Conservation (phyloP, 352 stramenopile species). For the Pythium volutum region DNA sequence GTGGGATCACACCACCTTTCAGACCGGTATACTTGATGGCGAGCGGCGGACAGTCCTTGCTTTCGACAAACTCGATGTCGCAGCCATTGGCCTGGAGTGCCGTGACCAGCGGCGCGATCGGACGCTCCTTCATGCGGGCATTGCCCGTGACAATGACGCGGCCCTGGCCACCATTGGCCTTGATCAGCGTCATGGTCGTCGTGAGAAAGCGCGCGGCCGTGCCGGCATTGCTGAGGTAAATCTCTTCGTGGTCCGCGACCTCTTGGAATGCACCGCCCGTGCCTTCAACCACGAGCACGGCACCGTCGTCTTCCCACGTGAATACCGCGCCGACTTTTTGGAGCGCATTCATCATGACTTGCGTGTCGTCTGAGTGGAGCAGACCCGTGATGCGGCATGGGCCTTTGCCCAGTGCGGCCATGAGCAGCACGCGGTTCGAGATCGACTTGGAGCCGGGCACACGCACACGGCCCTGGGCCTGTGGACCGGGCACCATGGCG, state of each 20-base stretch:
- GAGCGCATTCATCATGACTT: slow-evolving; percentile 97
- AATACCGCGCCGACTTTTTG: slow-evolving; percentile 88
- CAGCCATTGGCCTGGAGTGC: slow-evolving; percentile 90
- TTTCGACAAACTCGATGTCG: slow-evolving; percentile 64
- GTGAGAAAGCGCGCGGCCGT: slow-evolving; percentile 95
- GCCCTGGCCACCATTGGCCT: slow-evolving; percentile 28
- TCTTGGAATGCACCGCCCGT: slow-evolving; percentile 62
- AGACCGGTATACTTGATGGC: slow-evolving; percentile 72
- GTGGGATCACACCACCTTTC: slow-evolving; percentile 62
- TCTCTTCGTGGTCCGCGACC: slow-evolving; percentile 50
- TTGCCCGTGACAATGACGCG: slow-evolving; percentile 91
- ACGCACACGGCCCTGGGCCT: slow-evolving; percentile 55
- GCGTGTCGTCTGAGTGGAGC: slow-evolving; percentile 96
- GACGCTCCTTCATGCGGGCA: slow-evolving; percentile 95
- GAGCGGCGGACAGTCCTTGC: slow-evolving; percentile 69
- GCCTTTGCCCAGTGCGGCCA: slow-evolving; percentile 92
- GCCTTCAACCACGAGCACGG: slow-evolving; percentile 71
- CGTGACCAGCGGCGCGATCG: slow-evolving; percentile 94
- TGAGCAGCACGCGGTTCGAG: slow-evolving; percentile 95
- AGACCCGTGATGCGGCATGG: slow-evolving; percentile 87
- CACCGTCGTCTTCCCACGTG: slow-evolving; percentile 70
- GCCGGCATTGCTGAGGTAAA: slow-evolving; percentile 87
- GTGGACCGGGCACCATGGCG: slow-evolving; percentile 45
- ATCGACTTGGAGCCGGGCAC: slow-evolving; percentile 98
- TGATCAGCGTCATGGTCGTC: slow-evolving; percentile 81